Evolutionary conservation across 441 rosid genomes (phyloP).

Genomic region (Populus tomentosa): DNA sequence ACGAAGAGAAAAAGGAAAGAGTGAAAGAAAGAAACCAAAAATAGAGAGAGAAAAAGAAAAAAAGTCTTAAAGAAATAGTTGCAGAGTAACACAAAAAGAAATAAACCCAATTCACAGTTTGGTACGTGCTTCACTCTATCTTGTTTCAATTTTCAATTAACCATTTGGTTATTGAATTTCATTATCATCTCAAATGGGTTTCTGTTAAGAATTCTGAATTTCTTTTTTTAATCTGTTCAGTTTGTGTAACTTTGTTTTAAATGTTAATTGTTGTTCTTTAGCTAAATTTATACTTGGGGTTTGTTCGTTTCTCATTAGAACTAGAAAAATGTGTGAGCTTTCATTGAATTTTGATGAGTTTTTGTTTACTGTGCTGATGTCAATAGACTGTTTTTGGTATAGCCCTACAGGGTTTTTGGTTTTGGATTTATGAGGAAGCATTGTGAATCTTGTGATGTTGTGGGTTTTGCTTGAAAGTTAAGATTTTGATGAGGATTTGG

Average conservation of each 20-base stretch:
- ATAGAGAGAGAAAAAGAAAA: background rate
- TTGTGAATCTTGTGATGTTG: background rate
- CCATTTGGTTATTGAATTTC: background rate
- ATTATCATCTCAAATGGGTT: background rate
- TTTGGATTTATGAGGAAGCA: background rate
- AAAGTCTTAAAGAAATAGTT: too few relatives aligned
- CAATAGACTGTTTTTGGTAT: background rate
- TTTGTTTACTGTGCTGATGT: background rate
- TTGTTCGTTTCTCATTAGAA: background rate
- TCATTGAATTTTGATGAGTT: background rate
- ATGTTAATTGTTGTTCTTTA: background rate
- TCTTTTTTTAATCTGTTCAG: background rate
- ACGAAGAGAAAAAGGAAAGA: background rate
- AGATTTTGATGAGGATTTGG: background rate
- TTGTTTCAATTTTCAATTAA: background rate
- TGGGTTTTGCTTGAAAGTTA: background rate
- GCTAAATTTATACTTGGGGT: background rate
- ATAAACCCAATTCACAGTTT: background rate
- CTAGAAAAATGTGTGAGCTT: background rate
- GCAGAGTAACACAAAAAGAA: background rate
- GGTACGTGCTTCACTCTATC: background rate
- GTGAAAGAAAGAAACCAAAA: background rate
- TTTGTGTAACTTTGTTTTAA: background rate
- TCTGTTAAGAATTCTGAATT: background rate
- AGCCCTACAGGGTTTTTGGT: too few relatives aligned